phyloP scores from a whole-genome alignment of 78 protist genomes.

The Protostelium mycophagum region DNA sequence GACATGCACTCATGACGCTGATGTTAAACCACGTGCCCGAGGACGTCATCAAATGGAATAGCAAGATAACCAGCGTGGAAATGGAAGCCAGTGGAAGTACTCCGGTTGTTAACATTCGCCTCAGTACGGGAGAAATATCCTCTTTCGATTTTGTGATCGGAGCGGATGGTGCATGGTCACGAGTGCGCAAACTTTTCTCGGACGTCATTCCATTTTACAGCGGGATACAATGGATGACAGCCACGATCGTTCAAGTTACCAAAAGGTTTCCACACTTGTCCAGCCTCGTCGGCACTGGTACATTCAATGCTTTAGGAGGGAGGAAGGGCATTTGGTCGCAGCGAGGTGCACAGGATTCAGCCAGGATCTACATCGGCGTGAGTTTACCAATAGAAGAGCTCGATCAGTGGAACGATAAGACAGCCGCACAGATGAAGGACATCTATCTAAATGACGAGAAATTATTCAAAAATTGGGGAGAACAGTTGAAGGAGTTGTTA shows the following conservation, averaged over 20 bases:
- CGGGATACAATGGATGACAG: too few species aligned
- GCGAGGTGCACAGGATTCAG: background rate
- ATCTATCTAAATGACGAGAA: background rate
- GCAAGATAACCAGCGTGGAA: background rate
- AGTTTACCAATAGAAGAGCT: background rate
- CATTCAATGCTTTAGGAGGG: background rate
- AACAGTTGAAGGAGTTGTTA: background rate
- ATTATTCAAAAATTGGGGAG: constrained; percentile 6
- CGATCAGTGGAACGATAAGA: background rate
- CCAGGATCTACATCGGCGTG: background rate
- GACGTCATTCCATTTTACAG: background rate
- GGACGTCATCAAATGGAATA: constrained; percentile 6
- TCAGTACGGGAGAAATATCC: constrained; percentile 8
- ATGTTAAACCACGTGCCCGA: constrained; percentile 13
- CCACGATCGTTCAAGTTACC: too few species aligned
- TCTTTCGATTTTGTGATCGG: constrained; percentile 27
- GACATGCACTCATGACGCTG: constrained; percentile 17
- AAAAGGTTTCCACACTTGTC: background rate
- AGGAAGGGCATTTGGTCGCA: background rate
- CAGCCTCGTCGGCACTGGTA: background rate
- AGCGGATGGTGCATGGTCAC: constrained; percentile 29
- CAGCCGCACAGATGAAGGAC: background rate
- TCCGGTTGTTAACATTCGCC: background rate
- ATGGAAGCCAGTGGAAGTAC: background rate
- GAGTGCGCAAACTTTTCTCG: constrained; percentile 11